Percentiles rank a stretch among this genome's conserved stretches.
phyloP scores from a whole-genome alignment of 805 yeast species.

The Metschnikowia lunata region DNA sequence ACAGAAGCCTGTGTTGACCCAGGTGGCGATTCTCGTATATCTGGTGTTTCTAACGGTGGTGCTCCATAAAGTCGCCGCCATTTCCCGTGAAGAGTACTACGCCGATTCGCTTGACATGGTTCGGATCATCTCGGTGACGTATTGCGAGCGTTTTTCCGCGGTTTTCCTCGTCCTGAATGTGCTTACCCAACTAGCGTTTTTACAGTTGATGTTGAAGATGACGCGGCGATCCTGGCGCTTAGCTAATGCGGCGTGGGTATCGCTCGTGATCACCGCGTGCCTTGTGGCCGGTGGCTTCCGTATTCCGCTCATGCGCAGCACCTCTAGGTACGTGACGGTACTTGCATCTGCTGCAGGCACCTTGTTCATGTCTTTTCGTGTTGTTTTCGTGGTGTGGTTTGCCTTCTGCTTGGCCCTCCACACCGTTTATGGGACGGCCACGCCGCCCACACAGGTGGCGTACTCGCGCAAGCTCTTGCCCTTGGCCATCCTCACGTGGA shows the following conservation, averaged over 20 bases:
- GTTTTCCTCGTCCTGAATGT: slow-evolving; percentile 39
- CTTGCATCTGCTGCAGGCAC: slow-evolving; percentile 4
- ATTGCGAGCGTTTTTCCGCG: slow-evolving; percentile 35
- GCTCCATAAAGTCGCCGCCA: slow-evolving; percentile 42
- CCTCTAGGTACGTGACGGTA: slow-evolving; percentile 4
- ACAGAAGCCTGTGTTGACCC: slow-evolving; percentile 54
- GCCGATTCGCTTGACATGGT: slow-evolving; percentile 50
- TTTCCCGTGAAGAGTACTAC: slow-evolving; percentile 48
- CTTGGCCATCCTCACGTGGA: slow-evolving; percentile 43
- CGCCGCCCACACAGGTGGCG: slow-evolving; percentile 36
- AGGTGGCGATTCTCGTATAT: slow-evolving; percentile 52
- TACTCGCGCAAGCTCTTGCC: slow-evolving; percentile 46
- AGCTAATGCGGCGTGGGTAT: slow-evolving; percentile 23
- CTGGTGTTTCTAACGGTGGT: slow-evolving; percentile 53
- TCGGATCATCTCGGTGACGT: slow-evolving; percentile 35
- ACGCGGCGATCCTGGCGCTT: slow-evolving; percentile 23
- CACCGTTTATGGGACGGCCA: slow-evolving; percentile 29
- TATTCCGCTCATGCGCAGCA: slow-evolving; percentile 14
- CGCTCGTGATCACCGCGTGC: slow-evolving; percentile 13
- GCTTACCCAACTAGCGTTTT: slow-evolving; percentile 50
- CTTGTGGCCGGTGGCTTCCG: slow-evolving; percentile 11
- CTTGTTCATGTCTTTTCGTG: slow-evolving; percentile 19
- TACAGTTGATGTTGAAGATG: slow-evolving; percentile 41
- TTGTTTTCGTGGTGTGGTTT: slow-evolving; percentile 26
- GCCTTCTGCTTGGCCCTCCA: slow-evolving; percentile 34